Percentiles rank a stretch among this genome's conserved stretches.
Conservation (phyloP, 306 rosid species). For the Gynostemma pentaphyllum region DNA sequence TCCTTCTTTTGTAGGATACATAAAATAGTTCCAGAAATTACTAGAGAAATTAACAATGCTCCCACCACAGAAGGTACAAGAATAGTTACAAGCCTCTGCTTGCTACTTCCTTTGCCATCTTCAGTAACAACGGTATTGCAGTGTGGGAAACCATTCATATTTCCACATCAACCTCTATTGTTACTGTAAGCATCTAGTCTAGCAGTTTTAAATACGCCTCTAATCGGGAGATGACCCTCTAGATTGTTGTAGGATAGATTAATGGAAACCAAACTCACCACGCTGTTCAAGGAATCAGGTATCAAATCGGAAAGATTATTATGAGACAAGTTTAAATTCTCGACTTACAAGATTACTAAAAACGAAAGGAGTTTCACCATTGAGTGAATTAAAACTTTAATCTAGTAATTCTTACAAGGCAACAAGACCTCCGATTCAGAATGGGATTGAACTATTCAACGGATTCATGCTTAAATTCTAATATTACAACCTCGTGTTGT, state of each 20-base stretch:
- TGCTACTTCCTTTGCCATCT: constrained; percentile 10
- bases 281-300: no score
- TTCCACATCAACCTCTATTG: no score
- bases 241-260: no score
- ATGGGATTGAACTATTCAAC: constrained; percentile 32
- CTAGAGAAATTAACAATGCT: no score
- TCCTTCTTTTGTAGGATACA: no score
- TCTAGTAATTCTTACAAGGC: no score
- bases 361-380: constrained; percentile 24
- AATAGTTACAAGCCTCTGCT: constrained; percentile 3
- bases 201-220: no score
- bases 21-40: no score
- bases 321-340: constrained; percentile 35
- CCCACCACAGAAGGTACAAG: no score
- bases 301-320: constrained; percentile 29
- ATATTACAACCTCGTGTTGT: constrained; percentile 13
- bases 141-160: constrained; percentile 15
- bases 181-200: no score
- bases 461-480: constrained; percentile 26
- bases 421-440: constrained; percentile 29
- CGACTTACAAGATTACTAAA: constrained; percentile 24
- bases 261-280: no score
- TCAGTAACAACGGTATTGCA: constrained; percentile 10
- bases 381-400: constrained; percentile 33
- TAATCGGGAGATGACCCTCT: no score